These are phyloP conservation scores for Yamadazyma membranifaciens DNA, from an alignment of 1,139 yeast genomes.

Conservation along the genomic window DNA sequence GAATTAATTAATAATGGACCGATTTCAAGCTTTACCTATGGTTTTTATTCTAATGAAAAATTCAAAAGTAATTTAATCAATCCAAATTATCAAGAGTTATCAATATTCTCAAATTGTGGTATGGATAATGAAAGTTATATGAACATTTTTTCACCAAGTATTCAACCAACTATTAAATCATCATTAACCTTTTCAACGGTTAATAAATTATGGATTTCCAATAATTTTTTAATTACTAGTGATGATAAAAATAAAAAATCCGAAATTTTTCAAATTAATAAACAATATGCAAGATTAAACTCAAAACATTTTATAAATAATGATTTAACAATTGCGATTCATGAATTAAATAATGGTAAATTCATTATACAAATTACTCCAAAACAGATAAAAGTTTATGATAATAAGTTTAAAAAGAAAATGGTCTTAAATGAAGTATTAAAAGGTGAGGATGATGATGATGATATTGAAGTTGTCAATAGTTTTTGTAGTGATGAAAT, in stretches of 20 bases:
- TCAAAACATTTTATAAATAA: conserved; percentile 64
- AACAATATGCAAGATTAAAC: conserved; percentile 63
- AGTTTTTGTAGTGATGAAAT: conserved; percentile 52
- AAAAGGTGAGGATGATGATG: conserved; percentile 12
- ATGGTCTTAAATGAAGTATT: conserved; percentile 36
- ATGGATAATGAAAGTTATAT: conserved; percentile 54
- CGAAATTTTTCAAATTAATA: conserved; percentile 69
- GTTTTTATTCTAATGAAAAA: conserved; percentile 55
- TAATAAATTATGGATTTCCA: conserved; percentile 71
- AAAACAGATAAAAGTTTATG: conserved; percentile 62
- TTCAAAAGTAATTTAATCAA: conserved; percentile 61
- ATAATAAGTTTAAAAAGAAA: conserved; percentile 53
- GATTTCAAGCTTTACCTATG: conserved; percentile 65
- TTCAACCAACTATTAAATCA: conserved; percentile 64
- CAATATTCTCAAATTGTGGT: conserved; percentile 73
- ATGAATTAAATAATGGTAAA: conserved; percentile 56
- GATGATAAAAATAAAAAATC: conserved; percentile 63
- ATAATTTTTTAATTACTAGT: conserved; percentile 68
- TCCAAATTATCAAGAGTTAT: conserved; percentile 64
- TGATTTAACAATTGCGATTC: conserved; percentile 66
- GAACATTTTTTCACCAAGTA: conserved; percentile 60
- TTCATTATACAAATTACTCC: conserved; percentile 75
- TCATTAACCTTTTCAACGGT: conserved; percentile 75
- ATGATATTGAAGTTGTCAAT: conserved; percentile 50
- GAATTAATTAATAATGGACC: conserved; percentile 71